Evolutionary conservation across 2,329 filamentous ascomycete genomes (phyloP).

Genomic region (Neonectria ditissima): DNA sequence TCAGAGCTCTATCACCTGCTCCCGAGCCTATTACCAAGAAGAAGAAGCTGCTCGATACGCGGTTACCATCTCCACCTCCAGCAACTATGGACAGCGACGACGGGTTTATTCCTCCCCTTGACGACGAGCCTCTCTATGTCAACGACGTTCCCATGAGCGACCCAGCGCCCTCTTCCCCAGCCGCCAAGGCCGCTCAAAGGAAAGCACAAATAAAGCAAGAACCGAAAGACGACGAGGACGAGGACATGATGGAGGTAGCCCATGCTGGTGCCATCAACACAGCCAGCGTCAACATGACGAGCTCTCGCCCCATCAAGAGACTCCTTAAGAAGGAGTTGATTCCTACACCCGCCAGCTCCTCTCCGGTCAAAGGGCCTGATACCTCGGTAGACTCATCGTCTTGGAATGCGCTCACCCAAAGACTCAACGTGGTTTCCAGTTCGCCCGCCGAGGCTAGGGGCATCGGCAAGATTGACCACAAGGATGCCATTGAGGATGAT

Average conservation of each 20-base stretch:
- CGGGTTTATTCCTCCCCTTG: slow-evolving; percentile 64
- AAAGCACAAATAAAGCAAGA: slow-evolving; percentile 68
- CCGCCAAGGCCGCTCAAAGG: slow-evolving; percentile 80
- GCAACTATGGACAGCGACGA: slow-evolving; percentile 66
- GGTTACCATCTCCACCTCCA: slow-evolving; percentile 59
- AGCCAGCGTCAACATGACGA: slow-evolving; percentile 85
- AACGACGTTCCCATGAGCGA: slow-evolving; percentile 83
- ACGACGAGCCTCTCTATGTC: slow-evolving; percentile 67
- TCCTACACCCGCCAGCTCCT: slow-evolving; percentile 81
- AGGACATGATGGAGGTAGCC: slow-evolving; percentile 88
- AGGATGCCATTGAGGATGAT: slow-evolving; percentile 92
- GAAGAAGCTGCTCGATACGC: slow-evolving; percentile 64
- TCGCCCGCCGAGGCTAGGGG: slow-evolving; percentile 71
- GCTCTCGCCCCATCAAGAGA: slow-evolving; percentile 79
- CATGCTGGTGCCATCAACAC: slow-evolving; percentile 77
- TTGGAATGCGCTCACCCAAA: slow-evolving; percentile 89
- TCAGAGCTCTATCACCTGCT: slow-evolving; percentile 82
- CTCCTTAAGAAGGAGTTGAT: slow-evolving; percentile 74
- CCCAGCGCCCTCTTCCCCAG: slow-evolving; percentile 86
- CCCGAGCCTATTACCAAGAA: slow-evolving; percentile 67
- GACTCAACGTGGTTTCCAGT: slow-evolving; percentile 85
- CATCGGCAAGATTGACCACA: slow-evolving; percentile 84
- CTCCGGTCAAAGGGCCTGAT: slow-evolving; percentile 72
- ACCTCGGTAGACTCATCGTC: slow-evolving; percentile 80
- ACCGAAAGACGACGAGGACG: slow-evolving; percentile 75